A percentile compares a stretch with the other conserved stretches of the same genome.
Evolutionary conservation across 2,329 filamentous ascomycete genomes (phyloP).

Genomic region (Aspergillus texensis): DNA sequence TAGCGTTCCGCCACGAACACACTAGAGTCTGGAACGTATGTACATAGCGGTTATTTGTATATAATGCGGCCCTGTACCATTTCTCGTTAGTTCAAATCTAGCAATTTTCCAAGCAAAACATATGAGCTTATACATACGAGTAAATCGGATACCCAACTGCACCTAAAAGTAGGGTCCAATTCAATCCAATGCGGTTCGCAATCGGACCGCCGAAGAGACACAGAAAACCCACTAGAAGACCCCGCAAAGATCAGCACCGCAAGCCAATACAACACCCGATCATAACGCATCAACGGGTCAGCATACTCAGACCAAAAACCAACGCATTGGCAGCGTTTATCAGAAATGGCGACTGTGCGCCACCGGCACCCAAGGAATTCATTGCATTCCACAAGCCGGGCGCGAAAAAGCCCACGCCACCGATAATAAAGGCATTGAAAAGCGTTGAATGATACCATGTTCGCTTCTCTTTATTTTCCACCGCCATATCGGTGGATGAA

Average conservation of each 20-base stretch:
- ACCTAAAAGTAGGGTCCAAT: constrained; percentile 47
- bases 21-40: neutral
- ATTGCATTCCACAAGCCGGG: constrained; percentile 58
- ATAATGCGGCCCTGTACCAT: constrained; percentile 44
- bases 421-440: constrained; percentile 58
- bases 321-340: constrained; percentile 58
- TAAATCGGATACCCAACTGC: constrained; percentile 55
- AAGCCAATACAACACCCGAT: neutral
- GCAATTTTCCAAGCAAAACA: neutral
- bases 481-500: constrained; percentile 12
- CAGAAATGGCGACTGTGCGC: constrained; percentile 55
- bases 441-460: constrained; percentile 56
- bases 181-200: constrained; percentile 53
- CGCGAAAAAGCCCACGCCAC: constrained; percentile 54
- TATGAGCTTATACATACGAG: constrained; percentile 21
- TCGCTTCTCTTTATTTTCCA: constrained; percentile 9
- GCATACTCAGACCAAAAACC: constrained; percentile 45
- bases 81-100: neutral
- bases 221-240: constrained; percentile 42
- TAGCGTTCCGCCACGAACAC: neutral
- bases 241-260: neutral
- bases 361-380: constrained; percentile 57
- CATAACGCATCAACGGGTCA: neutral
- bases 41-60: constrained; percentile 42
- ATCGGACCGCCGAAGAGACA: constrained; percentile 54